Percentiles rank a stretch among this genome's conserved stretches.
These are phyloP conservation scores for Lodderomyces jiufengensis DNA, from an alignment of 1,139 yeast species.

Conservation along the genomic window DNA sequence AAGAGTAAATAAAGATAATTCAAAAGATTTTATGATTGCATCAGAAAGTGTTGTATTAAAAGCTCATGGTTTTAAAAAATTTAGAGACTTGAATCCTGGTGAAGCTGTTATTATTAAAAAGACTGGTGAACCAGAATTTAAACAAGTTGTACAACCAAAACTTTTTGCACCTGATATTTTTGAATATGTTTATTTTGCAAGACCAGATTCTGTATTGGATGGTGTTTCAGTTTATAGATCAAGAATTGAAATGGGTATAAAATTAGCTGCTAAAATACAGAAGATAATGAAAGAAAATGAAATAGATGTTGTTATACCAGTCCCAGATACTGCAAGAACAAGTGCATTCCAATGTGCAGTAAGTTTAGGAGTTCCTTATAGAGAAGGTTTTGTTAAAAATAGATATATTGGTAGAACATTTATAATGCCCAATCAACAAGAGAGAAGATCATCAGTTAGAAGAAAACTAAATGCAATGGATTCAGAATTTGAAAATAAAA, in stretches of 20 bases:
- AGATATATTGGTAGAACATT: slow-evolving; percentile 96
- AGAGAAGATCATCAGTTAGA: slow-evolving; percentile 90
- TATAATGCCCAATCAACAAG: slow-evolving; percentile 97
- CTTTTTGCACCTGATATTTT: slow-evolving; percentile 92
- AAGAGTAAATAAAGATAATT: slow-evolving; percentile 64
- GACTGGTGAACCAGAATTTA: slow-evolving; percentile 63
- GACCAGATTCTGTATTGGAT: slow-evolving; percentile 95
- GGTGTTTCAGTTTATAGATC: slow-evolving; percentile 94
- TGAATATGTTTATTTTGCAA: slow-evolving; percentile 95
- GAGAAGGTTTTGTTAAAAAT: slow-evolving; percentile 97
- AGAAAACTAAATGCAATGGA: slow-evolving; percentile 96
- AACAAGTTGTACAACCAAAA: slow-evolving; percentile 78
- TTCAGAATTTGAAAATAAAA: slow-evolving; percentile 79
- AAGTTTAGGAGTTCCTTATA: slow-evolving; percentile 71
- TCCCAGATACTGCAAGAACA: slow-evolving; percentile 95
- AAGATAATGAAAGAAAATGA: slow-evolving; percentile 49
- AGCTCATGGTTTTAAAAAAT: slow-evolving; percentile 83
- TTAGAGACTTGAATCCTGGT: slow-evolving; percentile 87
- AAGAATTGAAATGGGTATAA: slow-evolving; percentile 91
- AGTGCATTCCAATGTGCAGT: slow-evolving; percentile 93
- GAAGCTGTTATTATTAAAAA: slow-evolving; percentile 93
- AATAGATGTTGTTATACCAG: slow-evolving; percentile 95
- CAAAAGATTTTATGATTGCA: slow-evolving; percentile 90
- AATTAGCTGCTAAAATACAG: slow-evolving; percentile 71
- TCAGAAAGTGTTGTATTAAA: slow-evolving; percentile 92